Conservation (phyloP, 2,329 filamentous ascomycete genomes). For the Diaporthe sp. region DNA sequence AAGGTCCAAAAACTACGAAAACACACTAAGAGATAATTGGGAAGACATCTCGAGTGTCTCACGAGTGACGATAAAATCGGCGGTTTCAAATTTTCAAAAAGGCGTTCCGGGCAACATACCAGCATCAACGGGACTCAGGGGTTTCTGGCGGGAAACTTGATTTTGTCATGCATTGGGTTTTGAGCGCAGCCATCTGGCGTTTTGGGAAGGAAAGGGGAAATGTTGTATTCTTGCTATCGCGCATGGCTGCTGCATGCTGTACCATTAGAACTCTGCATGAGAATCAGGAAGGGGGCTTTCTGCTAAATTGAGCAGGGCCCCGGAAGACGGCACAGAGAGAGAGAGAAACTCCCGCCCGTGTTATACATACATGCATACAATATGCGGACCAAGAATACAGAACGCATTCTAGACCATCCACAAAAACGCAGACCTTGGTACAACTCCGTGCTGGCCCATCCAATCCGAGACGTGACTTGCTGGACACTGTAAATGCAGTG, state of each 20-base stretch:
- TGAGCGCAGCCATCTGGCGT: constrained; percentile 28
- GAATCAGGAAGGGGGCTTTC: not conserved
- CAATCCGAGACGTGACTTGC: constrained; percentile 11
- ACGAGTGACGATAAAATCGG: constrained; percentile 18
- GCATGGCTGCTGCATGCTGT: constrained; percentile 32
- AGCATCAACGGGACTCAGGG: not conserved
- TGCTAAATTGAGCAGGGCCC: not conserved
- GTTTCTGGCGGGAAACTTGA: constrained; percentile 7
- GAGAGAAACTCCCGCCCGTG: not conserved
- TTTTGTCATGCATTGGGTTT: constrained; percentile 28
- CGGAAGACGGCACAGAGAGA: not conserved
- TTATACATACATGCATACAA: not conserved
- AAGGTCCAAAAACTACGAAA: not conserved
- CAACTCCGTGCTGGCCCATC: not conserved
- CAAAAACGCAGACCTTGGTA: not conserved
- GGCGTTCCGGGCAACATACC: constrained; percentile 20
- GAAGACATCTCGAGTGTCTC: not conserved
- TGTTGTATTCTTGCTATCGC: constrained; percentile 18
- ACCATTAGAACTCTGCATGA: constrained; percentile 25
- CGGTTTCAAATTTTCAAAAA: not conserved
- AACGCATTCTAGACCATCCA: constrained; percentile 30
- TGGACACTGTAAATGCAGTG: not conserved
- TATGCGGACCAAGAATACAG: constrained; percentile 20
- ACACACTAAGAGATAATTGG: not conserved
- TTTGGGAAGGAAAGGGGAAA: not conserved